Evolutionary conservation across 331 rosid species (phyloP).

Genomic region (Pyrus hybrid): DNA sequence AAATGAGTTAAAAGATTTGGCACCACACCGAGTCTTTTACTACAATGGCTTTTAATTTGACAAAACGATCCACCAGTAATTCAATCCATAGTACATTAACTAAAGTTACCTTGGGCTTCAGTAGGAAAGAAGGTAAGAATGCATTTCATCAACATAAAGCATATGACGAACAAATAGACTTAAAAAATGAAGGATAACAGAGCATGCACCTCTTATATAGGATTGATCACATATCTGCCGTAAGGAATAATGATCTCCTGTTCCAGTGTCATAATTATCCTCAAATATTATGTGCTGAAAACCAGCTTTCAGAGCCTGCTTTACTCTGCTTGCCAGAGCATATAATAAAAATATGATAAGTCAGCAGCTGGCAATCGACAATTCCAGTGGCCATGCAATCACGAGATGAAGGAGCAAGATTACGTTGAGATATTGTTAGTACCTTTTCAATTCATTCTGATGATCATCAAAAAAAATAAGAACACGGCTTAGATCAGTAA

Average conservation of each 20-base stretch:
- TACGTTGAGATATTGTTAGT: constrained; percentile 2
- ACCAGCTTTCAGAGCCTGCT: constrained; percentile 84
- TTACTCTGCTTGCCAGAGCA: constrained; percentile 49
- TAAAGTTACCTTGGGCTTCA: background rate
- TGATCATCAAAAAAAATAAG: constrained; percentile 96
- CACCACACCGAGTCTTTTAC: background rate
- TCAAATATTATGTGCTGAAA: constrained; percentile 89
- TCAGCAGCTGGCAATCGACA: constrained; percentile 14
- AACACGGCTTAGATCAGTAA: constrained; percentile 60
- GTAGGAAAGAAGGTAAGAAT: background rate
- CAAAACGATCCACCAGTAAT: background rate
- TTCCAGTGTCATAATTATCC: constrained; percentile 99
- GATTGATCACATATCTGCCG: constrained; percentile 95
- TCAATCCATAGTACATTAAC: background rate
- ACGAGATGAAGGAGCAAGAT: constrained; percentile 7
- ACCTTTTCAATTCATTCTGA: constrained; percentile 97
- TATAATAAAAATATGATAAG: background rate
- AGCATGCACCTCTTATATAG: constrained; percentile 71
- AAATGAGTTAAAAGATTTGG: background rate
- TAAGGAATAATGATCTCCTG: constrained; percentile 96
- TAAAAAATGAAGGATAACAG: background rate
- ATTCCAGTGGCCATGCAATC: background rate
- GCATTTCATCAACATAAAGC: background rate
- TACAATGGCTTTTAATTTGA: background rate
- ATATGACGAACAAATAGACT: background rate